phyloP scores from a whole-genome alignment of 768 basidiomycete species.

The Suillus alpinus region DNA sequence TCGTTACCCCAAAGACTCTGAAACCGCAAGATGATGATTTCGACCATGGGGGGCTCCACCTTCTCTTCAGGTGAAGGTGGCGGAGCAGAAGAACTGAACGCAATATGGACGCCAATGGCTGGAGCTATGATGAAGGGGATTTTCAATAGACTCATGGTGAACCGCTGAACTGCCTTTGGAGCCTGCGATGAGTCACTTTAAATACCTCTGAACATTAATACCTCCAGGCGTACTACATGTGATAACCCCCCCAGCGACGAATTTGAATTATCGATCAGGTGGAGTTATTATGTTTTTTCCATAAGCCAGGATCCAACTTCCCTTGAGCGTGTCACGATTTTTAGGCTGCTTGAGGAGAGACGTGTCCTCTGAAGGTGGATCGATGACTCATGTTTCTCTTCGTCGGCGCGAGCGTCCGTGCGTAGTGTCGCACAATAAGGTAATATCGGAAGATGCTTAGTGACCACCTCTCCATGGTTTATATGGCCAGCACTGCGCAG shows the following conservation, averaged over 20 bases:
- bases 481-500: neutral
- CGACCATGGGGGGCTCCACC: neutral
- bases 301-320: neutral
- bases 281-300: neutral
- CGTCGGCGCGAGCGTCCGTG: neutral
- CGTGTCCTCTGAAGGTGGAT: neutral
- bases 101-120: constrained; percentile 38
- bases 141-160: constrained; percentile 32
- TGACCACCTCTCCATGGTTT: neutral
- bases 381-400: neutral
- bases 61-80: constrained; percentile 38
- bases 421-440: neutral
- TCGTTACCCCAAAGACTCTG: neutral
- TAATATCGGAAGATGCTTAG: neutral
- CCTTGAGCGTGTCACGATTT: neutral
- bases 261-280: neutral
- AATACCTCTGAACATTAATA: neutral
- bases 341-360: neutral
- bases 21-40: neutral
- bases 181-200: neutral
- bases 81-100: constrained; percentile 41
- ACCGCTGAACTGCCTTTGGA: neutral
- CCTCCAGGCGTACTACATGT: neutral
- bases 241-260: neutral
- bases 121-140: constrained; percentile 41